These are phyloP conservation scores for Penicillium daleae DNA, from an alignment of 495 filamentous ascomycete genomes.

Conservation along the genomic window DNA sequence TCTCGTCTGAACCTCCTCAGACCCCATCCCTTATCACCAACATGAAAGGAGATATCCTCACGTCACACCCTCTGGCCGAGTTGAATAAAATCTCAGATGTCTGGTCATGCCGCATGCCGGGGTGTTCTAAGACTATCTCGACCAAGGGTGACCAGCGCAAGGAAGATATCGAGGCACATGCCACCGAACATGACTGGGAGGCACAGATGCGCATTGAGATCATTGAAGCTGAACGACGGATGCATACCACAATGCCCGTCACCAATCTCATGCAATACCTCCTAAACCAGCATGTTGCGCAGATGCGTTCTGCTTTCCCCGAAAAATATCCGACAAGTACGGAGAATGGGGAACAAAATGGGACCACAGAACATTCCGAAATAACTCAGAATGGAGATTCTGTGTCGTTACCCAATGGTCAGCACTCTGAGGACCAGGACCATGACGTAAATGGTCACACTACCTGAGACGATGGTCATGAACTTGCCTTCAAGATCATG, in stretches of 20 bases:
- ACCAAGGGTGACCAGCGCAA: constrained; percentile 60
- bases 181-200: constrained; percentile 64
- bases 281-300: constrained; percentile 28
- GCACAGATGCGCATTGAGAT: constrained; percentile 62
- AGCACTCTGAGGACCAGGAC: constrained; percentile 6
- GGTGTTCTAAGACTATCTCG: constrained; percentile 65
- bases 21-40: constrained; percentile 14
- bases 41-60: constrained; percentile 42
- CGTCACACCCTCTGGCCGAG: constrained; percentile 27
- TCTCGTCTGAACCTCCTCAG: constrained; percentile 32
- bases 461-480: constrained; percentile 13
- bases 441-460: constrained; percentile 15
- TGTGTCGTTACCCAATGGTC: neutral
- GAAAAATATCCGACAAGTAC: constrained; percentile 23
- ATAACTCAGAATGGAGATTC: neutral
- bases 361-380: neutral
- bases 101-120: constrained; percentile 72
- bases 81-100: constrained; percentile 51
- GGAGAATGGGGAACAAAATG: constrained; percentile 12
- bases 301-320: constrained; percentile 33
- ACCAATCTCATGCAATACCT: constrained; percentile 44
- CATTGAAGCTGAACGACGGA: constrained; percentile 51
- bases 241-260: constrained; percentile 45
- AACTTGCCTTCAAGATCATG: constrained; percentile 12
- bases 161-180: constrained; percentile 65